A percentile compares a stretch with the other conserved stretches of the same genome.
Conservation (phyloP, 2,329 filamentous ascomycete species). For the Purpureocillium lavendulum region DNA sequence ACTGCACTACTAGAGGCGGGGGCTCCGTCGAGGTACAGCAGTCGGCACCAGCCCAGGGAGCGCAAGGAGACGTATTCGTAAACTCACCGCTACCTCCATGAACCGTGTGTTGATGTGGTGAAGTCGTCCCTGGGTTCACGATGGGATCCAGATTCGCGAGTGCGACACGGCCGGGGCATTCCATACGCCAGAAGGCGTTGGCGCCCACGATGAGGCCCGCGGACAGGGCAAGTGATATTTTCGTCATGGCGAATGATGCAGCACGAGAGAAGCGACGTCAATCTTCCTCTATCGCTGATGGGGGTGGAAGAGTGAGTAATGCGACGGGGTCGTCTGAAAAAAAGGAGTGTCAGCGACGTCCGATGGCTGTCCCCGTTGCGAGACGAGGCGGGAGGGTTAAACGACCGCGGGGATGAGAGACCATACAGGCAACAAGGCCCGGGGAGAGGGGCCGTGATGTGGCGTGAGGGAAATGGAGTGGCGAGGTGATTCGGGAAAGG, state of each 20-base stretch:
- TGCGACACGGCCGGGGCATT: constrained; percentile 64
- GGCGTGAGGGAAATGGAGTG: background rate
- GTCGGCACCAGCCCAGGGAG: too few relatives aligned
- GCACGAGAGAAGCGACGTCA: constrained; percentile 13
- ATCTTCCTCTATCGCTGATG: constrained; percentile 4
- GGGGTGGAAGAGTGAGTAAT: constrained; percentile 24
- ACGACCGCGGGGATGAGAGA: background rate
- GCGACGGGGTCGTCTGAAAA: constrained; percentile 23
- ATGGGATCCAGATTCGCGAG: constrained; percentile 72
- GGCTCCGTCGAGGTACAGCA: too few relatives aligned
- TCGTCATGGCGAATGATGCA: constrained; percentile 22
- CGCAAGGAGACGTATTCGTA: too few relatives aligned
- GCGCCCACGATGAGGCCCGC: constrained; percentile 29
- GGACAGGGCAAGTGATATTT: constrained; percentile 20
- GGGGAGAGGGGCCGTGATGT: background rate
- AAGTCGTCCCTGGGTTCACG: constrained; percentile 49
- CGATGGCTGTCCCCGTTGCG: background rate
- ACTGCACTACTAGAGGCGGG: background rate
- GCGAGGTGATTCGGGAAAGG: background rate
- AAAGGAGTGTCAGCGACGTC: constrained; percentile 10
- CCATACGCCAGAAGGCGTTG: constrained; percentile 82
- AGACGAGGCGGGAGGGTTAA: background rate
- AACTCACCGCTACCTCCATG: constrained; percentile 68
- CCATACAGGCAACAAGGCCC: too few relatives aligned
- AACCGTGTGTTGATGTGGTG: constrained; percentile 68